Base-by-base conservation (phyloP, 2,329 filamentous ascomycete genomes). In the Arachnomyces sp. region DNA sequence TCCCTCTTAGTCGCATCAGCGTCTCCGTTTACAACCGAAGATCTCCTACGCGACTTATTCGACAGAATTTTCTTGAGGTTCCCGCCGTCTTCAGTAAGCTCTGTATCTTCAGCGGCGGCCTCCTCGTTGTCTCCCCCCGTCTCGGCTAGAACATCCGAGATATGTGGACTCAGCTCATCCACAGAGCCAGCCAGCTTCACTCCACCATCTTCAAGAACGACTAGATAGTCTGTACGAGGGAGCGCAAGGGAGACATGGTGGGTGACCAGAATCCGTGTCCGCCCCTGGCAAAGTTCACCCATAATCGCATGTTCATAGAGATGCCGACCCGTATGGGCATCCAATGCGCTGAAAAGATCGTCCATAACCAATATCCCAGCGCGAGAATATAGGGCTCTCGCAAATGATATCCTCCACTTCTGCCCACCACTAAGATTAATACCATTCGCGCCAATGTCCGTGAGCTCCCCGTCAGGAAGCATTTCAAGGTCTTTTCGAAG, bases 341-440 rank as follows among this genome's bases (percentile, higher is more conserved):
- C 86, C 7, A 92, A 77, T 7, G 85, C 67, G 54, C 81, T 86
- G 58, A 93, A 89, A 31, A 90, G 84, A 54, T 93, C 86, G 57
- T 93, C 86, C 52, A 92, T 70, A 13, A 92, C 67, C 4, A 93
- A 66, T 46, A 88, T 80, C 0, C 82, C 80, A 1, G 83, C 84
- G 11, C 84, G 72, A 2, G 84, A 89, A 59, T 92, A 92, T 13
- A 92, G 68, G 1, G 85, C 84, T 34, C 86, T 72, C 2, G 85
- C 86, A 49, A 93, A 78, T 0, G 83, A 85, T 25, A 92, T 74
- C 38, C 86, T 76, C 82, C 85, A 89, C 53, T 84, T 79, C 60
- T 93, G 86, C 0, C 86, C 87, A 46, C 87, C 86, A 45, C 81
- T 87, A 5, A 93, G 67, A 50, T 90, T 89, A 50, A 92, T 84